A percentile compares a stretch with the other conserved stretches of the same genome.
Conservation (phyloP, 345 rosid species). For the Psidium guajava region DNA sequence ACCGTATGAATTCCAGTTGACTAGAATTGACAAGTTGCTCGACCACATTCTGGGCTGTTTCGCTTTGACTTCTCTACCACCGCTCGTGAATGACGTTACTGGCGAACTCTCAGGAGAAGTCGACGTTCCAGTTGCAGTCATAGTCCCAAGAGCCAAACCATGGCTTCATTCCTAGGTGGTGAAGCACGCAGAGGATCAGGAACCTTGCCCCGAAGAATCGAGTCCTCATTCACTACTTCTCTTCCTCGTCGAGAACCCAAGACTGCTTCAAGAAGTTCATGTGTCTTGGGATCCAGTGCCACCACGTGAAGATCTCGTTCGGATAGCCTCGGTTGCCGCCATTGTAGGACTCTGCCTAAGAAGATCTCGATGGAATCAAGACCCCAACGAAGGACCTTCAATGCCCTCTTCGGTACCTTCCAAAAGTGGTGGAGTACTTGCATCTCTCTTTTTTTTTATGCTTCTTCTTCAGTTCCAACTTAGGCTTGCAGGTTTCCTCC, state of each 20-base stretch:
- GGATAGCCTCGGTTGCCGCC: conserved; percentile 83
- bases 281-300: conserved; percentile 83
- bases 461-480: too few species aligned
- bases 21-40: too few species aligned
- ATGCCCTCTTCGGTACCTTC: too few species aligned
- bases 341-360: conserved; percentile 75
- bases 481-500: too few species aligned
- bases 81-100: conserved; percentile 68
- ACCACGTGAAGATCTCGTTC: conserved; percentile 94
- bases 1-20: too few species aligned
- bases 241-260: conserved; percentile 76
- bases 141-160: conserved; percentile 90
- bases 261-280: conserved; percentile 87
- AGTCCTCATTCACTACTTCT: conserved; percentile 55
- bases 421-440: too few species aligned
- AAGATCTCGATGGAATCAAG: too few species aligned
- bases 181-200: conserved; percentile 74
- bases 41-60: too few species aligned
- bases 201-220: conserved; percentile 74
- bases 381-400: too few species aligned
- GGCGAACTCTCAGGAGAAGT: conserved; percentile 77
- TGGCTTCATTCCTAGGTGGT: conserved; percentile 79
- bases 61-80: too few species aligned
- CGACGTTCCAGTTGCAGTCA: conserved; percentile 92
- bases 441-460: too few species aligned